Evolutionary conservation across 805 yeast species (phyloP).

Genomic region (Ogataea siamensis): DNA sequence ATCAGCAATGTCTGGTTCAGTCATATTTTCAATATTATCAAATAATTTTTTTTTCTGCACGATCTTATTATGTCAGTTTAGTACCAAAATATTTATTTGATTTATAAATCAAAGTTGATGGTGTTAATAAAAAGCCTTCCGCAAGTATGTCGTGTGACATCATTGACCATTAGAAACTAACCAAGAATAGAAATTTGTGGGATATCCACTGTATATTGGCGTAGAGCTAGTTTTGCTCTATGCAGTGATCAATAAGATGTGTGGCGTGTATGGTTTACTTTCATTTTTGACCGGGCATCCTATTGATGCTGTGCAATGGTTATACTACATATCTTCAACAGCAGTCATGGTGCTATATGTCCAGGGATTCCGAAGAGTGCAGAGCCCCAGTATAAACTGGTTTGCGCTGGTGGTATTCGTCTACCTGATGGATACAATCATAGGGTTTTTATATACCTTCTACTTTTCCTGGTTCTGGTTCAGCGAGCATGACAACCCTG

Average conservation of each 20-base stretch:
- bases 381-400: slow-evolving; percentile 55
- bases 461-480: slow-evolving; percentile 82
- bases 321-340: slow-evolving; percentile 66
- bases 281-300: slow-evolving; percentile 91
- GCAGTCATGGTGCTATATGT: slow-evolving; percentile 62
- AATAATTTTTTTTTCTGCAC: slow-evolving; percentile 9
- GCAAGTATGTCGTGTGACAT: slow-evolving; percentile 17
- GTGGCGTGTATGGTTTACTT: slow-evolving; percentile 83
- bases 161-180: slow-evolving; percentile 5
- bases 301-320: slow-evolving; percentile 77
- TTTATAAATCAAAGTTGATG: slow-evolving; percentile 7
- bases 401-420: slow-evolving; percentile 62
- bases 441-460: slow-evolving; percentile 66
- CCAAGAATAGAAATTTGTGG: slow-evolving; percentile 11
- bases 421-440: slow-evolving; percentile 64
- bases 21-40: slow-evolving; percentile 2
- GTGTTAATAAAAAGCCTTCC: slow-evolving; percentile 21
- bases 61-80: slow-evolving; percentile 6
- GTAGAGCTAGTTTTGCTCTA: slow-evolving; percentile 77
- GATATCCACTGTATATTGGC: slow-evolving; percentile 78
- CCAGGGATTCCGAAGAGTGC: slow-evolving; percentile 51
- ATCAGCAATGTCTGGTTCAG: slow-evolving; percentile 3
- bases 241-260: slow-evolving; percentile 80
- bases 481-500: slow-evolving; percentile 20
- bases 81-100: slow-evolving; percentile 1